Base-by-base conservation (phyloP, 2,329 filamentous ascomycete genomes). In the Colletotrichum godetiae region DNA sequence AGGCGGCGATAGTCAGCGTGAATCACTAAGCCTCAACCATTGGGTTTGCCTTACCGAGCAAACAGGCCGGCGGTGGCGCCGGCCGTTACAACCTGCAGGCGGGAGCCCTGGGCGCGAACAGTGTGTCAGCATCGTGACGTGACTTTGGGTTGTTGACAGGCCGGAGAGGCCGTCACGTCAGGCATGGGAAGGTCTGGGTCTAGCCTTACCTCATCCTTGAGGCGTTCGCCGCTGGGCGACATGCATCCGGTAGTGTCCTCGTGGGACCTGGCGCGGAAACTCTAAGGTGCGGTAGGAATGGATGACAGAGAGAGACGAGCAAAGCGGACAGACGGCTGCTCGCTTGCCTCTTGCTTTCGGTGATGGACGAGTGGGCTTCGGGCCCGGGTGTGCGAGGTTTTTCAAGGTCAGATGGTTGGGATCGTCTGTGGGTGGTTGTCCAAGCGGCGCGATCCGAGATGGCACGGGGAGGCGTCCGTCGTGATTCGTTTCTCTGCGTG, bases 41-140 rank as follows among this genome's bases (percentile, higher is more conserved):
- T 49, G 61, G 33, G 49, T 62, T 63, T 62, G n/a, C n/a, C 81
- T 68, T 88, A 95, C 93, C 95, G 93, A 67, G 97, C 97, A 76
- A 98, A 91, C 76, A 98, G 89, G 72, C 97, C 97, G 76, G 97
- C 94, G 76, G 87, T 86, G 60, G 87, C 88, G 68, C 89, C 89
- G 55, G 89, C 89, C 58, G 85, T 80, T 63, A 90, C 85, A 74
- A 90, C 88, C 79, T 91, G 89, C 57, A 88, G 82, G 75, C 82
- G 86, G 66, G 89, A 87, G 81, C 89, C 89, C 88, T 89, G 71
- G 8, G 49, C 49, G 67, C 56, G 56, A 49, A 58, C 67, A 71
- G 27, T 27, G 35, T 70, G 71, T 73, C 56, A 73, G 71, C 71
- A 71, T 66, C 33, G 67, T 66, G 46, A 60, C 71, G 56, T 42